Base-by-base conservation (phyloP, 2,329 filamentous ascomycete species). In the Aspergillus nomiae region DNA sequence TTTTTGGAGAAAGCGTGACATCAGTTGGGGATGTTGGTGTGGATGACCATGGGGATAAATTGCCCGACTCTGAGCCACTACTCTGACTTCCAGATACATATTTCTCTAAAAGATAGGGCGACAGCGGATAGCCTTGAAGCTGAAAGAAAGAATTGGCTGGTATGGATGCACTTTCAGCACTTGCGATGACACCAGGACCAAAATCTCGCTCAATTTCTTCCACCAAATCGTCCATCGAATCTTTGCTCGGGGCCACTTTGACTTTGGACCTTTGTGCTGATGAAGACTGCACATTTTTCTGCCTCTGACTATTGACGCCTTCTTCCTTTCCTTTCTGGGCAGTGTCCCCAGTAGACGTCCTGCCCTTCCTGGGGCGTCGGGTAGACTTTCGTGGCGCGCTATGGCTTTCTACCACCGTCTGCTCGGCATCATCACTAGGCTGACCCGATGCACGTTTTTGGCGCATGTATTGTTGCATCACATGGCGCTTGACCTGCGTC, bases 401-500 rank as follows among this genome's bases (percentile, higher is more conserved):
- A 11, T 32, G 45, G 41, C 34, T 58, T 14, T 50, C 45, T 30
- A 69, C 65, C 30, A 65, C 65, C 26, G 50, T 7, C 8, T 59
- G 53, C 26, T 48, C 58, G 11, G 56, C 54, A 16, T 43, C 38
- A 34, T 50, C 34, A 21, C 59, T 19, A 45, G 70, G 67, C 45
- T 64, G 66, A 9, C 67, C 66, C 48, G 65, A 68, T 8, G 68
- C 63, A 11, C 61, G 69, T 59, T 78, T 79, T 53, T 78, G 76
- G 24, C 76, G 76, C 70, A 79, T 77, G 64, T 75, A 78, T 57
- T 80, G 77, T 63, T 79, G 76, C 78, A 80, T 80, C 8, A 80
- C 78, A 77, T 80, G 78, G 26, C 77, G 76, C 57, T 79, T 79
- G 43, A 80, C 78, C 63, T 74, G 75, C 1, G 77, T 80, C 50